phyloP scores from a whole-genome alignment of 2,329 filamentous ascomycete genomes.

The Ciborinia camelliae region DNA sequence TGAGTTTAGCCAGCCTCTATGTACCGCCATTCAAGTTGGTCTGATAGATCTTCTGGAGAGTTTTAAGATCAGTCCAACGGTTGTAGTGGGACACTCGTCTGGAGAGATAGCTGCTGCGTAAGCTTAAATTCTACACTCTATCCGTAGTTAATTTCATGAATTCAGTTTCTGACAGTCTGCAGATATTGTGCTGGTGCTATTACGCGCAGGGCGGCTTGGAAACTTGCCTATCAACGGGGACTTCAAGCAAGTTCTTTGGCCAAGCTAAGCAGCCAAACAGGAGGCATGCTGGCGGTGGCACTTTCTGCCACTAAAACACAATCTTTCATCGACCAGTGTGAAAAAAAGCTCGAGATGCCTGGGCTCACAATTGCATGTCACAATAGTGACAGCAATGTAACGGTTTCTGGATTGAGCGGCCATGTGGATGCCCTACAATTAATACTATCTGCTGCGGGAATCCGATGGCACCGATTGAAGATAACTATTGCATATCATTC shows the following conservation, averaged over 20 bases:
- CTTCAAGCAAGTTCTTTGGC: constrained; percentile 22
- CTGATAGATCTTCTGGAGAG: constrained; percentile 27
- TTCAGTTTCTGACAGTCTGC: not conserved
- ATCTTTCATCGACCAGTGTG: no score
- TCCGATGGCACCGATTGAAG: no score
- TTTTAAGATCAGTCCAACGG: constrained; percentile 23
- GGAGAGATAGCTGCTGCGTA: constrained; percentile 39
- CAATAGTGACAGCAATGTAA: no score
- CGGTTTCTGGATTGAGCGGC: no score
- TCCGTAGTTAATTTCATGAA: no score
- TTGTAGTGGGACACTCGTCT: constrained; percentile 33
- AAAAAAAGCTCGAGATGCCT: no score
- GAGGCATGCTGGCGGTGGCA: constrained; percentile 53
- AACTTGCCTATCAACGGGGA: constrained; percentile 23
- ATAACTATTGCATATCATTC: no score
- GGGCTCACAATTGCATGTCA: no score
- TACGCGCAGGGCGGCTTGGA: constrained; percentile 17
- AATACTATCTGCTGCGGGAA: no score
- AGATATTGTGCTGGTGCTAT: constrained; percentile 32
- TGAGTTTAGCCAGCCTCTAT: constrained; percentile 22
- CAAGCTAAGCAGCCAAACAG: constrained; percentile 26
- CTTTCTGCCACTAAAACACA: no score
- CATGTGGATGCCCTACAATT: no score
- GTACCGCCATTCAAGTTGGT: constrained; percentile 29
- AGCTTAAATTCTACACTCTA: not conserved